Base-by-base conservation (phyloP, 352 stramenopile species). In the Pythium grandisporangium region DNA sequence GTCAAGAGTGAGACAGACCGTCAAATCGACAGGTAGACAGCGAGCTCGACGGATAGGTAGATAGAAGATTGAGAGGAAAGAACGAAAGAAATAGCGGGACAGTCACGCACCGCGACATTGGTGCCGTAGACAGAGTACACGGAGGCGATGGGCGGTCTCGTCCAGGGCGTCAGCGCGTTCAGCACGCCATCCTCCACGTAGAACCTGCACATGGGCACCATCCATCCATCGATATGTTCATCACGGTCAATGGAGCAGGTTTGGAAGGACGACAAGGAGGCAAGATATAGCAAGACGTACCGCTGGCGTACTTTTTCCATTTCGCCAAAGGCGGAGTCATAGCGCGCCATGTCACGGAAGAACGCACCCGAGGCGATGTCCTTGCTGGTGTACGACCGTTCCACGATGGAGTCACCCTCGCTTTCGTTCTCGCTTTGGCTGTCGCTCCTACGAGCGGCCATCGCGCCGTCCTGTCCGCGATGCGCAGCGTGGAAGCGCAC, bases 51-150 rank as follows among this genome's bases (percentile, higher is more conserved):
- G 23, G 12, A 34, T 16, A 6, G 30, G 8, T 27, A 22, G 25
- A 22, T 11, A 27, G 10, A 11, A 17, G 5, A 42, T 25, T 14
- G 11, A 48, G 37, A n/a, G 11, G 49, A n/a, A 1, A 14, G 19
- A 5, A n/a, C n/a, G n/a, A n/a, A n/a, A n/a, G n/a, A n/a, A n/a
- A n/a, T n/a, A n/a, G n/a, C n/a, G n/a, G n/a, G n/a, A n/a, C n/a
- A n/a, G n/a, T n/a, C 23, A 37, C 53, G 12, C 59, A 90, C 77
- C 54, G 70, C 67, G 19, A 87, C 53, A n/a, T 85, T 84, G 35
- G 82, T 66, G 36, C 77, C 77, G 44, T 91, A 91, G 27, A 86
- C 63, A 19, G 67, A 61, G 43, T 88, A 88, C n/a, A 91, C 72
- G 1, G 57, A 70, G 30, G 63, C 65, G 40, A 91, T 88, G 0